Evolutionary conservation across 2,329 filamentous ascomycete species (phyloP).

Genomic region (Pseudogymnoascus sp.): DNA sequence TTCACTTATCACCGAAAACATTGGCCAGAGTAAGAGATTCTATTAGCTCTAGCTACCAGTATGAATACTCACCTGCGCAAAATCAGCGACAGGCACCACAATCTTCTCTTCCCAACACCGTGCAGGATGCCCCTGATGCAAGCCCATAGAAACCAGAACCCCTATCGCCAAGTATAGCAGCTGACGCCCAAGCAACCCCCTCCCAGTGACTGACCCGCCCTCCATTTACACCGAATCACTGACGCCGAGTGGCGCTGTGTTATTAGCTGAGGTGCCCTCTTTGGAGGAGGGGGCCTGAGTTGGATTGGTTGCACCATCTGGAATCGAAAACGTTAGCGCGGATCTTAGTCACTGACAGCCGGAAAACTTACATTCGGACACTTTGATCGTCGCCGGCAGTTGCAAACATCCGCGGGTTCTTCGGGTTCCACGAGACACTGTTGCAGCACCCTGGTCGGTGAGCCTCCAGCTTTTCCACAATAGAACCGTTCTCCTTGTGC

Average conservation of each 20-base stretch:
- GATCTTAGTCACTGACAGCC: neutral
- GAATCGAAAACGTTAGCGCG: neutral
- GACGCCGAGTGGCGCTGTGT: neutral
- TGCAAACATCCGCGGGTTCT: constrained; percentile 74
- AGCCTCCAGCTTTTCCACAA: constrained; percentile 68
- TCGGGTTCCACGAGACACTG: constrained; percentile 81
- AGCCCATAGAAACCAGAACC: neutral
- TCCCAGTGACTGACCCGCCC: neutral
- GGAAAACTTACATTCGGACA: constrained; percentile 68
- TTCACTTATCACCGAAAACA: neutral
- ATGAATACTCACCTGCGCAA: neutral
- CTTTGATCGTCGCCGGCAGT: constrained; percentile 82
- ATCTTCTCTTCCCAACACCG: neutral
- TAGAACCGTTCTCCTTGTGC: constrained; percentile 73
- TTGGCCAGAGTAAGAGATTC: neutral
- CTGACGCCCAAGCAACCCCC: neutral
- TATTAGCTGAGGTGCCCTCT: neutral
- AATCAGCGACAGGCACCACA: neutral
- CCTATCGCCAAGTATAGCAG: neutral
- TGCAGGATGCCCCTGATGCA: neutral
- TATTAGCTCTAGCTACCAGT: neutral
- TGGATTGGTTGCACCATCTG: neutral
- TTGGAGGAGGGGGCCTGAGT: neutral
- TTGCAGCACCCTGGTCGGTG: constrained; percentile 75
- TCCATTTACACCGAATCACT: neutral